Base-by-base conservation (phyloP, 2,329 filamentous ascomycete genomes). In the Falciphora oryzae region DNA sequence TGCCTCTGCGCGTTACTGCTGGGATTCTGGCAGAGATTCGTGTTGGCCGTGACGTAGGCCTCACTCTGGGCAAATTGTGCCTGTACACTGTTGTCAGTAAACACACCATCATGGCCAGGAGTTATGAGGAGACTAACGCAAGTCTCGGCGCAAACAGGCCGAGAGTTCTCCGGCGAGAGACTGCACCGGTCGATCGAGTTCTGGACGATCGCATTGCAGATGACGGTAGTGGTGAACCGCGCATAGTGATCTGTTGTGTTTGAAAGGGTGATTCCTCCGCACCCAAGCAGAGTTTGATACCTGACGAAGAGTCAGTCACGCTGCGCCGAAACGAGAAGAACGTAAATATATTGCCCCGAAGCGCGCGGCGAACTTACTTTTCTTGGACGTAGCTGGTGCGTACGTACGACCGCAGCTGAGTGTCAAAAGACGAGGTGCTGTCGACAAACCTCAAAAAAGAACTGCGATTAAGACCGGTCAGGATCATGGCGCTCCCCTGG, bases 131-230 rank as follows among this genome's bases (percentile, higher is more conserved):
- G 13, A 72, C 88, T 72, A 80, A 91, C 92, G 77, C 95, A 99
- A 68, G 91, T 89, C 68, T 95, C 90, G 59, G 94, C 95, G 76
- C 95, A 99, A 22, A 98, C 81, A 2, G 95, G 93, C 65, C 82
- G 81, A 6, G 91, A 86, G 57, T 88, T 79, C 35, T 82, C 77
- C n/a, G 81, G 75, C 0, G 88, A 84, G 59, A 96, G 79, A 27
- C 79, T 77, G 77, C 95, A 99, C 31, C 83, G 73, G 14, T 78
- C 74, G 71, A 89, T 87, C 6, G 95, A 98, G 73, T 92, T 93
- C 77, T 99, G 95, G 62, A 99, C 86, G 73, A 99, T 90, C 69
- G 91, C 85, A 81, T 96, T 98, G 83, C 95, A 99, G 68, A 99
- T 84, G 68, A 96, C 89, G 67, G 91, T 95, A 60, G 88, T 95